Base-by-base conservation (phyloP, 2,329 filamentous ascomycete genomes). In the Aspergillus calidoustus region DNA sequence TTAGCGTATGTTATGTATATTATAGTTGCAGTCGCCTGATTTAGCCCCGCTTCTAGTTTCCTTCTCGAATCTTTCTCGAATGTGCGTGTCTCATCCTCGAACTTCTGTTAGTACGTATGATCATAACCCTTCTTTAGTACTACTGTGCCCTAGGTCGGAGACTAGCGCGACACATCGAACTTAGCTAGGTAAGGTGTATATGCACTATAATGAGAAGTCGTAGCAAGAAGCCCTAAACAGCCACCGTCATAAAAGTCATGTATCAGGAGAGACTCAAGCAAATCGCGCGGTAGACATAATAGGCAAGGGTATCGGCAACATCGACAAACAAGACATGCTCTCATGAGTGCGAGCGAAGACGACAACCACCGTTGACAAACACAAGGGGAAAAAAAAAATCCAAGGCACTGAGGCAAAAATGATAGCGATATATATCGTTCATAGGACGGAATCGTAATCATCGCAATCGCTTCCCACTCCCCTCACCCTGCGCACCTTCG, bases 401-500 rank as follows among this genome's bases (percentile, higher is more conserved):
- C 9, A 6, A 15, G 22, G 6, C 2, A 48, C 9, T 5, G 22
- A 19, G 7, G n/a, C 17, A 46, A 19, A 46, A 19, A 19, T 19
- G 19, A 19, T 19, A 19, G 19, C 19, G 19, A 19, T 19, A 19
- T 19, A 46, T 19, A 46, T 22, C 3, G 43, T 19, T 19, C 6
- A 46, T 46, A 28, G 17, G 43, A 5, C 5, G n/a, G 7, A 46
- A 46, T 46, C 3, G n/a, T 46, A 41, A 51, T 72, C 66, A 77
- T 49, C 74, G 72, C 34, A 67, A 72, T 53, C 75, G 71, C 59
- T 78, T 78, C 34, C 70, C 69, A 53, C 66, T 70, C 7, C 69
- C 70, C 11, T 68, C 68, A 7, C 66, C 68, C 13, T 55, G 65
- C 19, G 65, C 19, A 63, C 44, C 41, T 43, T 23, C 61, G 9